These are phyloP conservation scores for Backusella mclennaniae DNA, from an alignment of 192 early-diverging fungal species.

Conservation along the genomic window DNA sequence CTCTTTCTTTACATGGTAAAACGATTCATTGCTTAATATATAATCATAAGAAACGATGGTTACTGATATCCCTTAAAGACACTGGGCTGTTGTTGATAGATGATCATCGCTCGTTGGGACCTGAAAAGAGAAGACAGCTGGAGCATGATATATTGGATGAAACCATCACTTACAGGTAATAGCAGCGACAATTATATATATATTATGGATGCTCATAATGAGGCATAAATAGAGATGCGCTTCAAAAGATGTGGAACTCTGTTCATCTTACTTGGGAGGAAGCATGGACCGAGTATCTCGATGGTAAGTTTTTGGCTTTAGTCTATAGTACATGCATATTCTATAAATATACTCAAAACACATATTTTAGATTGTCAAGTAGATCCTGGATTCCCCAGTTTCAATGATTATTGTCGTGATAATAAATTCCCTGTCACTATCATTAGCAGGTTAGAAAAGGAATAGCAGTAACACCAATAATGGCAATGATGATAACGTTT, in stretches of 20 bases:
- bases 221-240: slow-evolving; percentile 19
- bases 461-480: neutral
- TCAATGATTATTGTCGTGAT: slow-evolving; percentile 49
- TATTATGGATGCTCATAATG: neutral
- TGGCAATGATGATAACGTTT: neutral
- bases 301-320: slow-evolving; percentile 14
- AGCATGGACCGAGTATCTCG: slow-evolving; percentile 35
- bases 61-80: slow-evolving; percentile 21
- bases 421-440: slow-evolving; percentile 62
- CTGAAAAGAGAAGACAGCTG: slow-evolving; percentile 35
- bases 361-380: slow-evolving; percentile 45
- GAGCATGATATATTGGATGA: slow-evolving; percentile 42
- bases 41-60: neutral
- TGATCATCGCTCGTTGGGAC: slow-evolving; percentile 40
- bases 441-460: slow-evolving; percentile 45
- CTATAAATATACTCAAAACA: neutral
- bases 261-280: slow-evolving; percentile 38
- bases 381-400: slow-evolving; percentile 59
- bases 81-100: slow-evolving; percentile 52
- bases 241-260: slow-evolving; percentile 38
- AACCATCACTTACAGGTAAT: slow-evolving; percentile 44
- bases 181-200: neutral
- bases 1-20: slow-evolving; percentile 44
- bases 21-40: too few relatives aligned
- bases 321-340: neutral